Base-by-base conservation (phyloP, 345 rosid species). In the Arabidopsis suecica region DNA sequence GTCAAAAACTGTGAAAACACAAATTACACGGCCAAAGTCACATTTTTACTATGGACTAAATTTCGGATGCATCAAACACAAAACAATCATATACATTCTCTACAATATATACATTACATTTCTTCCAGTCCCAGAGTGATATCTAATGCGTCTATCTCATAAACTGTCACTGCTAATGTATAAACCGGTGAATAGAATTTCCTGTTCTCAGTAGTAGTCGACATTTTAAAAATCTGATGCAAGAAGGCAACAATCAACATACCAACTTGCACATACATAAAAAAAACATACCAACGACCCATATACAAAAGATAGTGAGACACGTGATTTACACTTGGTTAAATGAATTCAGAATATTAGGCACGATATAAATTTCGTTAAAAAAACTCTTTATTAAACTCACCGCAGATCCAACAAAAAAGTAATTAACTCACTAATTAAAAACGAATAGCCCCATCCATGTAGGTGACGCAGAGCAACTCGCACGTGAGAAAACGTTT, bases 401-500 rank as follows among this genome's bases (percentile, higher is more conserved):
- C 48, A 42, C 16, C 23, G 49, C 67, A 71, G 59, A 48, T 6
- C 50, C 51, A 72, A 22, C 9, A 3, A 60, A 44, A 18, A 8
- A 14, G 12, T 45, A 47, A 74, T 53, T 56, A 56, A 56, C 22
- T 32, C 22, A 53, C 12, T 44, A 32, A 42, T 0, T 53, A 6
- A 18, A 18, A 6, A 49, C 48, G 23, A 51, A 47, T 16, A 16
- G 0, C 5, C 48, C 13, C 5, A 51, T 50, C 13, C 5, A 51
- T 50, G 23, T 76, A 61, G 74, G 79, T 76, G 74, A 61, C 42
- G 3, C 8, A 62, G n/a, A 62, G 36, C 62, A 54, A 69, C 41
- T 62, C 45, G 70, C 80, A 68, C 80, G 71, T 76, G 75, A 12
- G 50, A 55, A 68, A 61, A 38, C 40, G 69, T 41, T 6, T 20